These are phyloP conservation scores for Ploettnerulaceae sp. DNA, from an alignment of 2,329 filamentous ascomycete species.

Conservation along the genomic window DNA sequence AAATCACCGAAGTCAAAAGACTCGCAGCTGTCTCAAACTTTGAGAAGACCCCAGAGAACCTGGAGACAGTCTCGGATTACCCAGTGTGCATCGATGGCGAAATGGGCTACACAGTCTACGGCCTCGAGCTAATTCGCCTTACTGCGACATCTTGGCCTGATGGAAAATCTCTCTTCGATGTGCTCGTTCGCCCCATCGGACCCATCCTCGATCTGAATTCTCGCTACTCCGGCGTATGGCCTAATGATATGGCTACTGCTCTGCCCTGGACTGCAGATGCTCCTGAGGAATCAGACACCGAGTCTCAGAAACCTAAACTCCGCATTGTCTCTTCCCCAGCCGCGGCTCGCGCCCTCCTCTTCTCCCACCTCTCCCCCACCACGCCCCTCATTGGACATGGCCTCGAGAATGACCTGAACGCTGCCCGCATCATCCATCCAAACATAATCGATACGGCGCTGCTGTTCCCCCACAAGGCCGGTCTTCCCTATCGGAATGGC, in stretches of 20 bases:
- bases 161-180: conserved; percentile 70
- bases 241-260: conserved; percentile 70
- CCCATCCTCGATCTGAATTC: conserved; percentile 88
- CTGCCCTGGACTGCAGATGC: conserved; percentile 44
- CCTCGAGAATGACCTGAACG: conserved; percentile 91
- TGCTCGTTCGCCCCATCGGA: conserved; percentile 79
- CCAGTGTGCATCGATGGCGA: conserved; percentile 92
- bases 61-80: conserved; percentile 43
- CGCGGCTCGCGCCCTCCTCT: conserved; percentile 70
- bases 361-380: conserved; percentile 65
- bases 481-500: conserved; percentile 71
- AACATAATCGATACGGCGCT: conserved; percentile 81
- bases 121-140: conserved; percentile 83
- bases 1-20: conserved; percentile 68
- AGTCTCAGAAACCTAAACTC: conserved; percentile 43
- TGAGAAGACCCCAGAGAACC: conserved; percentile 66
- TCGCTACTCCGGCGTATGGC: conserved; percentile 80
- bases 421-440: conserved; percentile 76
- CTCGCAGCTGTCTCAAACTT: conserved; percentile 79
- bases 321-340: conserved; percentile 72
- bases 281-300: conserved; percentile 20
- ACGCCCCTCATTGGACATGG: conserved; percentile 91
- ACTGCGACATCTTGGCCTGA: conserved; percentile 85
- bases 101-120: conserved; percentile 90
- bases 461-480: conserved; percentile 72